Evolutionary conservation across 805 yeast species (phyloP).

Genomic region (Metschnikowia lunata): DNA sequence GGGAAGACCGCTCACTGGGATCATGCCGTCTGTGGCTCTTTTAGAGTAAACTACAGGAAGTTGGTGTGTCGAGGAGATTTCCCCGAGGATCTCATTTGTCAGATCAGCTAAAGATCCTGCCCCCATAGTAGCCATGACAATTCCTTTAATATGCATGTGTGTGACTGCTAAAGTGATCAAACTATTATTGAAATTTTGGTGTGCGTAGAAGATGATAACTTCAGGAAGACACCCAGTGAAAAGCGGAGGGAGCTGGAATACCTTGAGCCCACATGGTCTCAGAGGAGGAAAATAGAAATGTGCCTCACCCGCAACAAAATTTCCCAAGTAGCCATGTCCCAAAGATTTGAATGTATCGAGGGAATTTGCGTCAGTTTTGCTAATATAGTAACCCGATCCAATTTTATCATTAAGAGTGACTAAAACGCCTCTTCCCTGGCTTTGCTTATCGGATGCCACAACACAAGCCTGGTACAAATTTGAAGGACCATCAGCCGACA

Average conservation of each 20-base stretch:
- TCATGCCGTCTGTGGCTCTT: slow-evolving; percentile 68
- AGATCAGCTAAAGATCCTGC: slow-evolving; percentile 59
- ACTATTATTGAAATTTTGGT: slow-evolving; percentile 53
- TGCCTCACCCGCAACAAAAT: slow-evolving; percentile 61
- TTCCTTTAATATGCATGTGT: slow-evolving; percentile 45
- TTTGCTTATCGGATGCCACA: slow-evolving; percentile 50
- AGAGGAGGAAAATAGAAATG: slow-evolving; percentile 62
- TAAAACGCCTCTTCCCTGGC: slow-evolving; percentile 55
- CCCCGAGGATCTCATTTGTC: slow-evolving; percentile 42
- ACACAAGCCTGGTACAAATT: slow-evolving; percentile 66
- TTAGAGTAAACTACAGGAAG: slow-evolving; percentile 62
- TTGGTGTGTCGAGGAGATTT: slow-evolving; percentile 31
- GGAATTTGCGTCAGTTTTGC: slow-evolving; percentile 67
- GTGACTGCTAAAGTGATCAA: slow-evolving; percentile 45
- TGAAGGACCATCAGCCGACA: slow-evolving; percentile 71
- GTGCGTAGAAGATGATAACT: slow-evolving; percentile 56
- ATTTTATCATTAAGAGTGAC: slow-evolving; percentile 66
- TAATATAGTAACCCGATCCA: slow-evolving; percentile 65
- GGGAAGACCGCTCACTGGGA: slow-evolving; percentile 49
- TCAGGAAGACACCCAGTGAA: slow-evolving; percentile 29
- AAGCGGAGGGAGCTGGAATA: slow-evolving; percentile 16
- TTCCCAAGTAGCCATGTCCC: slow-evolving; percentile 69
- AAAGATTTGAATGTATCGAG: slow-evolving; percentile 64
- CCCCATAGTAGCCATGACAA: slow-evolving; percentile 67
- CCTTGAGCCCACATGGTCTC: slow-evolving; percentile 48